phyloP scores from a whole-genome alignment of 305 asterid genomes.

The Galium porrigens region DNA sequence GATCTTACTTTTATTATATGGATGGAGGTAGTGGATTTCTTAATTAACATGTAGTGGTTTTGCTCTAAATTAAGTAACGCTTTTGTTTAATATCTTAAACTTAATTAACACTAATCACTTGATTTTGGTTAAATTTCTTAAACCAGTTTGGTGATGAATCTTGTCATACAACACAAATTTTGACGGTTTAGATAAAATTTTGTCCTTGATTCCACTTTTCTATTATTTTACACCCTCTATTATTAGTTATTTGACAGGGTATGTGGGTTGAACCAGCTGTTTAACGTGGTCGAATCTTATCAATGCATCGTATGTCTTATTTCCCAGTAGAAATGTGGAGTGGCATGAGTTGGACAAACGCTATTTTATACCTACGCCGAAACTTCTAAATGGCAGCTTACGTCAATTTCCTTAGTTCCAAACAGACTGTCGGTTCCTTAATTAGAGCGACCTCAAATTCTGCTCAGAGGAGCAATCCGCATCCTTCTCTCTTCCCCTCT shows the following conservation, averaged over 20 bases:
- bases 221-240: not conserved
- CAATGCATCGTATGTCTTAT: not conserved
- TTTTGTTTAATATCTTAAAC: too few relatives aligned
- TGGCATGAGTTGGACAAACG: constrained; percentile 6
- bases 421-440: constrained; percentile 19
- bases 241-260: not conserved
- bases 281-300: constrained; percentile 13
- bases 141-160: not conserved
- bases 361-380: constrained; percentile 14
- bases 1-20: too few relatives aligned
- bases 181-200: not conserved
- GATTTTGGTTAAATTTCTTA: too few relatives aligned
- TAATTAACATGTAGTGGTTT: not conserved
- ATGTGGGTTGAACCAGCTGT: not conserved
- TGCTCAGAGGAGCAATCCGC: not conserved
- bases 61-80: not conserved
- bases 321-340: not conserved
- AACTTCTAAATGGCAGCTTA: constrained; percentile 39
- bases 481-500: constrained; percentile 21
- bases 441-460: constrained; percentile 18
- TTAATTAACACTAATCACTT: too few relatives aligned
- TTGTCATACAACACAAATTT: not conserved
- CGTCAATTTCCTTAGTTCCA: constrained; percentile 23
- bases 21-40: not conserved
- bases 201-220: not conserved